These are phyloP conservation scores for Tanacetum coccineum DNA, from an alignment of 129 eudicot species.

Conservation along the genomic window DNA sequence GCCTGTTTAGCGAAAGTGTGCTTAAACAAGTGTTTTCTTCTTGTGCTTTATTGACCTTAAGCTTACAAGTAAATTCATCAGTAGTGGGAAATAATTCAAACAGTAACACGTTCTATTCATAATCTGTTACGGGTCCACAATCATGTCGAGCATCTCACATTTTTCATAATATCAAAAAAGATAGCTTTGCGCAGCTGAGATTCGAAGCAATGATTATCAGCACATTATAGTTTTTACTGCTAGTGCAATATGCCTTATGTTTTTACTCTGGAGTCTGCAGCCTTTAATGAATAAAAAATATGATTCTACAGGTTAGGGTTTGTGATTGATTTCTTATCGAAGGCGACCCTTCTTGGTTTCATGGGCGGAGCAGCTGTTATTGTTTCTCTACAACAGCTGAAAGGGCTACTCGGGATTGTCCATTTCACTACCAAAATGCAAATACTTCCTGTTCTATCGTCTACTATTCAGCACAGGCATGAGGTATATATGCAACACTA, in stretches of 20 bases:
- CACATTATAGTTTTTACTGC: background rate
- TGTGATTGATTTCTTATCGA: conserved; percentile 88
- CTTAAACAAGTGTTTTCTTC: conserved; percentile 19
- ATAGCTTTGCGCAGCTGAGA: background rate
- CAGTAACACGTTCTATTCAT: conserved; percentile 25
- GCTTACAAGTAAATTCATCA: conserved; percentile 7
- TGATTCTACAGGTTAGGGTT: conserved; percentile 76
- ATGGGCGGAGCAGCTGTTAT: conserved; percentile 99
- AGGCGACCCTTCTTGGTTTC: conserved; percentile 94
- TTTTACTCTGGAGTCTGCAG: background rate
- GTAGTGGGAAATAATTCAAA: conserved; percentile 31
- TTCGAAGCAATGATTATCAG: background rate
- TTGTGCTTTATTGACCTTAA: conserved; percentile 31
- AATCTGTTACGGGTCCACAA: conserved; percentile 16
- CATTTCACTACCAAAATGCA: conserved; percentile 97
- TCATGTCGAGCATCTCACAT: conserved; percentile 2
- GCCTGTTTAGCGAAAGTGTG: conserved; percentile 22
- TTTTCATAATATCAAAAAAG: background rate
- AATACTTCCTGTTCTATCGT: conserved; percentile 69
- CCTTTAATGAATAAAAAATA: background rate
- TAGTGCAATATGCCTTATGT: background rate
- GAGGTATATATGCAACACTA: conserved; percentile 53
- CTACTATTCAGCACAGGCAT: conserved; percentile 56
- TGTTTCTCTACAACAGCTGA: conserved; percentile 90
- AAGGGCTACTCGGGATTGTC: conserved; percentile 91